Base-by-base conservation (phyloP, 2,329 filamentous ascomycete species). In the Aureobasidium pullulans region DNA sequence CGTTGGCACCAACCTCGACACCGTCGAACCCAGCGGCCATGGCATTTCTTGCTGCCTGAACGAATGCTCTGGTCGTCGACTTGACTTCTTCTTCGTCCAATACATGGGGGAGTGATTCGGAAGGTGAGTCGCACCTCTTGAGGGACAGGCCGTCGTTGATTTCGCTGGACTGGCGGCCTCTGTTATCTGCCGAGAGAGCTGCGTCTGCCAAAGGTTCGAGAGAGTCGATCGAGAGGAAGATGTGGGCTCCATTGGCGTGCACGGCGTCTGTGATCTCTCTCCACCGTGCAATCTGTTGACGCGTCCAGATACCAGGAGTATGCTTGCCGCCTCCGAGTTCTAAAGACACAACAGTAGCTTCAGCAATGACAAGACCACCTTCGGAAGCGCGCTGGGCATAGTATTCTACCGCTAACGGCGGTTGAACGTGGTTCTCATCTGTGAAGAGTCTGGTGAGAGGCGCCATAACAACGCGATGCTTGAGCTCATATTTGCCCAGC, bases 201-300 rank as follows among this genome's bases (percentile, higher is more conserved):
- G 71, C 67, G 59, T 75, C 69, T 0, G 80, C 81, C 2, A 78
- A 76, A 2, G 86, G 79, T 4, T 86, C 85, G 6, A 83, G 72
- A 0, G 78, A 79, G 77, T 83, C 87, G 0, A 89, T 74, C 66
- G 89, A 86, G 1, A 78, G 69, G 70, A 77, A 87, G 53, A 88
- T 83, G 66, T 77, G 82, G 13, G 77, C 79, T 3, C 81, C 81
- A 64, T 85, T 85, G 23, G 75, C 75, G 68, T 89, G 86, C 0
- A 89, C 83, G 0, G 80, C 82, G 31, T 83, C 78, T 2, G 81
- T 84, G 42, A 88, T 73, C 11, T 77, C 71, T 62, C 78, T 81
- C 86, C 85, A 89, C 0, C 74, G 79, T 1, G 74, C 76, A 37
- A 85, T 75, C 60, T 87, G 83, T 16, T 74, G 76, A 0, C 76